These are phyloP conservation scores for Cladosporium cucumerinum DNA, from an alignment of 2,329 filamentous ascomycete genomes.

Conservation along the genomic window DNA sequence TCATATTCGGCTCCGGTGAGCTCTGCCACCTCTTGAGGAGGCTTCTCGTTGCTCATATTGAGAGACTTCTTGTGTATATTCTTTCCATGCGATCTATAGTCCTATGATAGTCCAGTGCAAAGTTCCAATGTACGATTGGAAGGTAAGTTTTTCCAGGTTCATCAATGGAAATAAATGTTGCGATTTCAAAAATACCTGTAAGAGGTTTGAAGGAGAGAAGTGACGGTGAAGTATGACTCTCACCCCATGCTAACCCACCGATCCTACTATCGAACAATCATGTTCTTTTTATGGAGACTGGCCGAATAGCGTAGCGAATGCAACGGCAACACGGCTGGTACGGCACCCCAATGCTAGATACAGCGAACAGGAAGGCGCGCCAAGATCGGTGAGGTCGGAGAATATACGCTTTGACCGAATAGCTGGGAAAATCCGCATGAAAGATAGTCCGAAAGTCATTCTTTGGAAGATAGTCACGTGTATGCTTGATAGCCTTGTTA, in stretches of 20 bases:
- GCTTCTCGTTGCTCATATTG: conserved; percentile 15
- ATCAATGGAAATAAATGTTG: background rate
- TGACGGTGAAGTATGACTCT: conserved; percentile 12
- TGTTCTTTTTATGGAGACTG: background rate
- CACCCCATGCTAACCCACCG: background rate
- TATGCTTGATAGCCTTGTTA: background rate
- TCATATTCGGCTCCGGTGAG: conserved; percentile 15
- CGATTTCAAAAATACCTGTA: background rate
- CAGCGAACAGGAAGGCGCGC: conserved; percentile 14
- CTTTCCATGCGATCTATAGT: background rate
- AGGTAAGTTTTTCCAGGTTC: background rate
- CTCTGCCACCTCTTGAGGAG: conserved; percentile 6
- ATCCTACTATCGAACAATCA: background rate
- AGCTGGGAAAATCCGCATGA: background rate
- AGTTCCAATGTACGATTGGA: background rate
- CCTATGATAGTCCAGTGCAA: background rate
- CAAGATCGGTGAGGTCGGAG: conserved; percentile 13
- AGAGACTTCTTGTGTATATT: background rate
- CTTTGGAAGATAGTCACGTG: background rate
- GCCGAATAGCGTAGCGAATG: conserved; percentile 6
- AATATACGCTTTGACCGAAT: background rate
- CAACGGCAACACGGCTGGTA: background rate
- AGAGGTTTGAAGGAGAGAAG: background rate
- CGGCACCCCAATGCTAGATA: conserved; percentile 7
- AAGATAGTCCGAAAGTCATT: conserved; percentile 2